Conservation (phyloP, 2,329 filamentous ascomycete species). For the Ophiostoma tasmaniense region DNA sequence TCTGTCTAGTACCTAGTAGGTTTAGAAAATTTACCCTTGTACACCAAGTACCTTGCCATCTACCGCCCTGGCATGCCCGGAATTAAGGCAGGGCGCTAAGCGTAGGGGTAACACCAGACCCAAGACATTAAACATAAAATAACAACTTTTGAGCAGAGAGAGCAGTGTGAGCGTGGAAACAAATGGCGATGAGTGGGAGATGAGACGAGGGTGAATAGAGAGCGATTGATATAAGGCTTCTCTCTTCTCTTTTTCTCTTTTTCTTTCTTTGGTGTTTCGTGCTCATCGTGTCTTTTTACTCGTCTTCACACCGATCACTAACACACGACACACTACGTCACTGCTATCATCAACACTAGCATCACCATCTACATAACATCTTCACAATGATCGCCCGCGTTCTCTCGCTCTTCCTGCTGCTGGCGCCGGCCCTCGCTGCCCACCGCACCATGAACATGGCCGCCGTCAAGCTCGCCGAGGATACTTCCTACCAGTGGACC, state of each 20-base stretch:
- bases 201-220: not conserved
- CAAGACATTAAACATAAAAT: slow-evolving; percentile 2
- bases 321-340: not conserved
- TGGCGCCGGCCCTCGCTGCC: not conserved
- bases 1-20: too few relatives aligned
- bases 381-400: not conserved
- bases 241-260: not conserved
- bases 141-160: not conserved
- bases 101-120: not conserved
- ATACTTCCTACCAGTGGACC: not conserved
- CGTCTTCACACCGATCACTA: not conserved
- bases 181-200: not conserved
- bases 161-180: not conserved
- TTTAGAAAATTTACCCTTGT: too few relatives aligned
- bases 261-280: not conserved
- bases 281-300: not conserved
- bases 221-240: not conserved
- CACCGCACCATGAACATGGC: not conserved
- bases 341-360: not conserved
- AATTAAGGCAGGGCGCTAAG: slow-evolving; percentile 4
- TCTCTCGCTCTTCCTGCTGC: not conserved
- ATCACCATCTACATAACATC: not conserved
- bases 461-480: not conserved
- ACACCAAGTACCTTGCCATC: not conserved
- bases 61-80: not conserved